Percentiles rank a stretch among this genome's conserved stretches.
Evolutionary conservation across 345 rosid genomes (phyloP).

Genomic region (Chamaenerion angustifolium): DNA sequence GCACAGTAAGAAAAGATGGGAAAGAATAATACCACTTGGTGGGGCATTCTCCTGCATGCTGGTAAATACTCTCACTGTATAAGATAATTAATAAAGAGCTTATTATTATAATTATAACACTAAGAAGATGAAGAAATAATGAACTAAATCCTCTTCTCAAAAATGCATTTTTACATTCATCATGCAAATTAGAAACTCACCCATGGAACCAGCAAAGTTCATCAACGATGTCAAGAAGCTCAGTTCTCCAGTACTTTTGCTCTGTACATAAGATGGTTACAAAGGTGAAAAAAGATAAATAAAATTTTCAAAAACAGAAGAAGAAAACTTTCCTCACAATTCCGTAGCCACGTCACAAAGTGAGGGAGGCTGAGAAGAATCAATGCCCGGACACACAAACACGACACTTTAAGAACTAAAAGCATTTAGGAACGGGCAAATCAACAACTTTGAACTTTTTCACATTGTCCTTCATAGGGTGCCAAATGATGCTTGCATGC

Average conservation of each 20-base stretch:
- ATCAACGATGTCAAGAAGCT: conserved; percentile 80
- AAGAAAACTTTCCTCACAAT: too few species aligned
- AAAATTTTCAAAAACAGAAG: neutral
- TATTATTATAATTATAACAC: neutral
- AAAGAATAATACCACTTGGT: conserved; percentile 48
- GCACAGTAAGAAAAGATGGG: neutral
- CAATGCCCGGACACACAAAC: too few species aligned
- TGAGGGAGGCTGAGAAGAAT: too few species aligned
- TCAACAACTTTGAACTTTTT: too few species aligned
- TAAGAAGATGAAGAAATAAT: neutral
- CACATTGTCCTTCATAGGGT: too few species aligned
- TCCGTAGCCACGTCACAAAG: too few species aligned
- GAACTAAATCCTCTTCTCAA: too few species aligned
- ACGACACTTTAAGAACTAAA: too few species aligned
- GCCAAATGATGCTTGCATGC: too few species aligned
- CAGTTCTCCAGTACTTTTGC: conserved; percentile 81
- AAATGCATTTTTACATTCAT: neutral
- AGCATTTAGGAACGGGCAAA: too few species aligned
- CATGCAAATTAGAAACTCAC: conserved; percentile 21
- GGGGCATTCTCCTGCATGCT: conserved; percentile 92
- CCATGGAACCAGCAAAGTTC: conserved; percentile 67
- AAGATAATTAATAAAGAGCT: neutral
- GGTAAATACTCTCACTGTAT: conserved; percentile 81
- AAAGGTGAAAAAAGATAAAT: neutral
- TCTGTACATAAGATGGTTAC: conserved; percentile 24